Evolutionary conservation across 106 monocot species (phyloP).

Genomic region (Apostasia shenzhenica): DNA sequence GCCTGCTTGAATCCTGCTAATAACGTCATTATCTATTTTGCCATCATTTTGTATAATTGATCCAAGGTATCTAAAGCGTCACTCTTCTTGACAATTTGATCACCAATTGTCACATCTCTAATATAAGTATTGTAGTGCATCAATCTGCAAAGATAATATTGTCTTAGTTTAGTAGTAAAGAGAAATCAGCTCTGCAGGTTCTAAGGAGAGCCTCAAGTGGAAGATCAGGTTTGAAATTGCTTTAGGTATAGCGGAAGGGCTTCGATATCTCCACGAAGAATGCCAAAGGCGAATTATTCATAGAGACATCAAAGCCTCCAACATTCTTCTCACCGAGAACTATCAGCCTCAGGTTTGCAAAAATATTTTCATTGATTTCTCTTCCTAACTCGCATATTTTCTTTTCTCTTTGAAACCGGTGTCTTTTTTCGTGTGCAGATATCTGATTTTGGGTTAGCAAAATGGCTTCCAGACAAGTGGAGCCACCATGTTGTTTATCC

Average conservation of each 20-base stretch:
- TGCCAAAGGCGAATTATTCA: conserved; percentile 95
- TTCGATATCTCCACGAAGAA: conserved; percentile 79
- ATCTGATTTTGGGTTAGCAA: conserved; percentile 97
- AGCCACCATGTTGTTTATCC: conserved; percentile 81
- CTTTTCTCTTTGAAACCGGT: neutral
- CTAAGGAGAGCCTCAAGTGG: conserved; percentile 60
- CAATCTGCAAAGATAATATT: neutral
- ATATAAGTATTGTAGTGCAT: too few relatives aligned
- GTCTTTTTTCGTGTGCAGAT: conserved; percentile 32
- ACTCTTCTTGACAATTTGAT: too few relatives aligned
- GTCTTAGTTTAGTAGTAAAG: conserved; percentile 6
- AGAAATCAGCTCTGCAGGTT: conserved; percentile 47
- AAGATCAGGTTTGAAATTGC: conserved; percentile 74
- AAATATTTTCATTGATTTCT: neutral
- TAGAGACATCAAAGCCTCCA: conserved; percentile 96
- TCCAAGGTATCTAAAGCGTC: too few relatives aligned
- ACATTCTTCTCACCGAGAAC: conserved; percentile 80
- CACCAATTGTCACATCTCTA: too few relatives aligned
- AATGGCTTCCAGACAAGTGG: conserved; percentile 96
- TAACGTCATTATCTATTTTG: too few relatives aligned
- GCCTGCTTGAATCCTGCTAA: too few relatives aligned
- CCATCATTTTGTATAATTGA: too few relatives aligned
- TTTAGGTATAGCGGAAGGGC: conserved; percentile 79
- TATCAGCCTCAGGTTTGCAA: conserved; percentile 76
- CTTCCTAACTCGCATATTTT: neutral